A percentile compares a stretch with the other conserved stretches of the same genome.
Conservation (phyloP, 306 rosid genomes). For the Cicer bijugum region DNA sequence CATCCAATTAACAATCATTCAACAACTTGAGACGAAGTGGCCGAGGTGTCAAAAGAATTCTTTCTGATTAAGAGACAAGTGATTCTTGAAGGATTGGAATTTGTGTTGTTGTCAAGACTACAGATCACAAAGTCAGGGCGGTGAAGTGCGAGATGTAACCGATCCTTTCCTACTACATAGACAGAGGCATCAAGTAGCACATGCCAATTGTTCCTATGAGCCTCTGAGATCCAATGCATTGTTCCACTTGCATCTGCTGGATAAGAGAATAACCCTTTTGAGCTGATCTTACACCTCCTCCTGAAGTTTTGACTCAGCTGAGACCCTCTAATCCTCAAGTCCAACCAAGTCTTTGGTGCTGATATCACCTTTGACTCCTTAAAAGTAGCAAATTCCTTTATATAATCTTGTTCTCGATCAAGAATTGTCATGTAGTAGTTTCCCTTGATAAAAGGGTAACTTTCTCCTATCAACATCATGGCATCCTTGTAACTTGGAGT, state of each 20-base stretch:
- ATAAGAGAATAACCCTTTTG: conserved; percentile 82
- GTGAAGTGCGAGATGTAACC: conserved; percentile 69
- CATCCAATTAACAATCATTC: conserved; percentile 49
- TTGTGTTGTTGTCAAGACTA: conserved; percentile 72
- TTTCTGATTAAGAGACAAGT: conserved; percentile 82
- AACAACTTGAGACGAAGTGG: conserved; percentile 58
- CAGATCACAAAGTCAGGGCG: conserved; percentile 85
- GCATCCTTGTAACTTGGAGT: conserved; percentile 71
- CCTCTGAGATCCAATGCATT: conserved; percentile 93
- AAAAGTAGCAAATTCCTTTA: conserved; percentile 65
- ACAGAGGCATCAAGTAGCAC: conserved; percentile 88
- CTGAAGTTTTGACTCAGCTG: conserved; percentile 79
- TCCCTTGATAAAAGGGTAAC: conserved; percentile 77
- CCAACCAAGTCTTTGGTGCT: conserved; percentile 78
- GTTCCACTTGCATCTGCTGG: conserved; percentile 75
- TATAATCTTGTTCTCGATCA: conserved; percentile 60
- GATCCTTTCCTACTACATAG: conserved; percentile 67
- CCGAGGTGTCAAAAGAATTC: conserved; percentile 72
- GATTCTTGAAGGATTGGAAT: conserved; percentile 71
- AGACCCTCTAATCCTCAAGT: conserved; percentile 86
- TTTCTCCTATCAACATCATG: conserved; percentile 79
- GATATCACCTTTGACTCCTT: conserved; percentile 70
- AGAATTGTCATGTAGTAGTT: conserved; percentile 67
- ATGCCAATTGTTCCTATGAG: conserved; percentile 88
- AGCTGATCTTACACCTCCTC: conserved; percentile 77